phyloP scores from a whole-genome alignment of 768 basidiomycete genomes.

The Daedaleopsis sinensis region DNA sequence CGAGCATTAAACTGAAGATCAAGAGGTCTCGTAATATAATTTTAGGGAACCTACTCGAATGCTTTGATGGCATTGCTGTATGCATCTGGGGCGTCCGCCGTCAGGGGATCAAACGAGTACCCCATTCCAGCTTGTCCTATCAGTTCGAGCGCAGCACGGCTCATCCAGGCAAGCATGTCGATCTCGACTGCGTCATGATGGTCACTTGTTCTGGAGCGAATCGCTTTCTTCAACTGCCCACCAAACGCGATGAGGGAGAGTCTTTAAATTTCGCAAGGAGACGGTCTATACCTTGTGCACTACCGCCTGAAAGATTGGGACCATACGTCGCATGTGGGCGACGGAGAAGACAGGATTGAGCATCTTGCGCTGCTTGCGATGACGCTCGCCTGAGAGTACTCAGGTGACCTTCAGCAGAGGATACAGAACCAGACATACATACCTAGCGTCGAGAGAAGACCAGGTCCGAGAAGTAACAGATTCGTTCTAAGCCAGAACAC shows the following conservation, averaged over 20 bases:
- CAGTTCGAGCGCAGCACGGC: slow-evolving; percentile 20
- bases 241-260: too few species aligned
- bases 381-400: slow-evolving; percentile 15
- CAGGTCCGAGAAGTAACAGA: slow-evolving; percentile 49
- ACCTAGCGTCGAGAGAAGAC: slow-evolving; percentile 38
- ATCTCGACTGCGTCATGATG: slow-evolving; percentile 8
- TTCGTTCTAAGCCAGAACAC: slow-evolving; percentile 38
- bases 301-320: slow-evolving; percentile 22
- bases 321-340: too few species aligned
- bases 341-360: too few species aligned
- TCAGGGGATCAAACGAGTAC: slow-evolving; percentile 22
- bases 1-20: not conserved
- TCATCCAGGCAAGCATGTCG: slow-evolving; percentile 22
- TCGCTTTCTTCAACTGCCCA: slow-evolving; percentile 13
- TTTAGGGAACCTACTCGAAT: slow-evolving; percentile 31
- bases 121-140: slow-evolving; percentile 22
- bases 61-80: slow-evolving; percentile 14
- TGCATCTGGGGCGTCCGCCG: slow-evolving; percentile 2
- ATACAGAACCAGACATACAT: not conserved
- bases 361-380: slow-evolving; percentile 32
- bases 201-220: not conserved
- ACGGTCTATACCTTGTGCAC: slow-evolving; percentile 5
- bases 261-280: too few species aligned
- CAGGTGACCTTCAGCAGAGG: not conserved
- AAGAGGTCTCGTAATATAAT: not conserved